Evolutionary conservation across 2,329 filamentous ascomycete species (phyloP).

Genomic region (Colletotrichum phormii): DNA sequence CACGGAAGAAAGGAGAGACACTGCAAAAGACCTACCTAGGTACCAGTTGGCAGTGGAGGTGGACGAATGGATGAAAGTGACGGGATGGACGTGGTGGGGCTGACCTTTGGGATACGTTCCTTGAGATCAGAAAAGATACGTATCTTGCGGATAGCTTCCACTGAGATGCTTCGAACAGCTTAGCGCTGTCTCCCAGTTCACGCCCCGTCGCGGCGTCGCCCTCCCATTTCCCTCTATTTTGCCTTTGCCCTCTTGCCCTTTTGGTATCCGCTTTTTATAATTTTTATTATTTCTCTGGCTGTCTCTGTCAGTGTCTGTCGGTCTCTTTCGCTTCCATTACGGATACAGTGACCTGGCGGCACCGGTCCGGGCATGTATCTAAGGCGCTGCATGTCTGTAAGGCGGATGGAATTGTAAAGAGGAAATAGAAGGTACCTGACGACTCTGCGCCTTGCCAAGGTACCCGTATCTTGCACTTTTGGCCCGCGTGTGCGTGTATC

Average conservation of each 20-base stretch:
- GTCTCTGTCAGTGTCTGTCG: background rate
- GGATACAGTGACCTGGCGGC: background rate
- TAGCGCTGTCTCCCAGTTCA: constrained; percentile 13
- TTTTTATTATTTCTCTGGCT: background rate
- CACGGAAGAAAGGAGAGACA: background rate
- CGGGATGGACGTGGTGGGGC: constrained; percentile 12
- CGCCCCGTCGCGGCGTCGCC: constrained; percentile 8
- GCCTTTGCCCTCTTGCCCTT: constrained; percentile 2
- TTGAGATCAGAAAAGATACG: background rate
- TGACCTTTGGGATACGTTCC: constrained; percentile 4
- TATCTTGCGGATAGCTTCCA: background rate
- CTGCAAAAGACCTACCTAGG: background rate
- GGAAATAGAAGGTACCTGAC: background rate
- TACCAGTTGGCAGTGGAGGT: background rate
- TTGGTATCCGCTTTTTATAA: constrained; percentile 23
- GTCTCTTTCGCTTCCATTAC: background rate
- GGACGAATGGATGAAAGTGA: background rate
- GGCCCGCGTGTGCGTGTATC: constrained; percentile 3
- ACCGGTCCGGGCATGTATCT: background rate
- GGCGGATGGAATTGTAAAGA: background rate
- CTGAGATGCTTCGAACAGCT: background rate
- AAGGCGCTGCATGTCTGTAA: background rate
- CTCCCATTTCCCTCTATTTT: constrained; percentile 29
- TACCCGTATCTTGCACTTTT: background rate
- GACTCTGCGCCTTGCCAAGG: background rate